Evolutionary conservation across 495 filamentous ascomycete species (phyloP), one percentile per base, ranked within the genome.

Genomic region (Letharia columbiana): DNA sequence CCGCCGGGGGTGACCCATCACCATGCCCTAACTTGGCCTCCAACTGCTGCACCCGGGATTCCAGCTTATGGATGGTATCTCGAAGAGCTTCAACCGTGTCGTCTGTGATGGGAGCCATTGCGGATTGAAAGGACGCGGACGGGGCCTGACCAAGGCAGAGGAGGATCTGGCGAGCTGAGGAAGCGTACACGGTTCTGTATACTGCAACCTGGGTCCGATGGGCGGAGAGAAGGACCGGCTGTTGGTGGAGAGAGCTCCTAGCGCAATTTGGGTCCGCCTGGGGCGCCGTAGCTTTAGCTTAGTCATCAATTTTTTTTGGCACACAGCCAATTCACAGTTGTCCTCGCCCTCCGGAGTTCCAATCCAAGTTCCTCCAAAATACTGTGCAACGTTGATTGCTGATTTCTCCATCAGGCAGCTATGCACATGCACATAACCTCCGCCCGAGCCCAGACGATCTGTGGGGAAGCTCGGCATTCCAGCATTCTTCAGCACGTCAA

Each of bases 61-160:
- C 91, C 66, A 99, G 86, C 82, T 88, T 86, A 70, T 84, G 76
- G 75, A 98, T 88, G 65, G 89, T 80, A 74, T 89, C 83, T 75
- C 89, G 87, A 68, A 96, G 84, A 75, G 82, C 82, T 74, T 88
- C 81, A 71, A 91, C 81, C 67, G 77, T 81, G 70, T 93, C 88
- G 74, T 91, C 86, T 71, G 89, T 87, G 77, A 91, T 87, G 73
- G 88, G 87, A 77, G 90, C 90, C 91, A 96, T 96, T 81, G 82
- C 80, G 44, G 74, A 71, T 47, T 65, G 68, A 58, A 44, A 50
- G 66, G 66, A 67, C 69, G 69, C 69, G 69, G 73, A 74, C 68
- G 67, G 49, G 70, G 73, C 71, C 73, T 66, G 73, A 75, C 74
- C 75, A 74, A 77, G 74, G 78, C 65, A 49, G 61, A 62, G 57